Conservation (phyloP, 768 basidiomycete species). For the Mycena haematopus region DNA sequence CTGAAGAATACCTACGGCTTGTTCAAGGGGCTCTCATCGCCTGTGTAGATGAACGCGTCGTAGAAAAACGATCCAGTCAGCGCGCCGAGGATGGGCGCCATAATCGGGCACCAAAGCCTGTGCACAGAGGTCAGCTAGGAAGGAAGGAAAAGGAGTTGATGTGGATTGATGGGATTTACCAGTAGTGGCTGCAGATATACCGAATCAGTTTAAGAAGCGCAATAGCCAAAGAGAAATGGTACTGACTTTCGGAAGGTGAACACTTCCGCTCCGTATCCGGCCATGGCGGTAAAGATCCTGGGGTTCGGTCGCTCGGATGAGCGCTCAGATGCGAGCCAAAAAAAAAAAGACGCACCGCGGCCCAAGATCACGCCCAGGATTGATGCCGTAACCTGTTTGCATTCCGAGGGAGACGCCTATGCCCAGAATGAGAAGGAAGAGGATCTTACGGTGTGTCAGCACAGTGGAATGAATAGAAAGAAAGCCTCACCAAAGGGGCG, state of each 20-base stretch:
- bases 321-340: neutral
- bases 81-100: slow-evolving; percentile 66
- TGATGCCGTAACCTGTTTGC: slow-evolving; percentile 60
- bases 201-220: slow-evolving; percentile 14
- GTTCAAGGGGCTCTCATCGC: slow-evolving; percentile 60
- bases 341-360: slow-evolving; percentile 6
- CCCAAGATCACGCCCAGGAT: slow-evolving; percentile 46
- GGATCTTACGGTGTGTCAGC: neutral
- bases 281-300: slow-evolving; percentile 67
- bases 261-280: slow-evolving; percentile 67
- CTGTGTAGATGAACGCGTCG: slow-evolving; percentile 63
- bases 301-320: neutral
- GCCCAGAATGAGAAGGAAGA: slow-evolving; percentile 66
- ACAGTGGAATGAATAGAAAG: no score
- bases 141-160: no score
- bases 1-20: slow-evolving; percentile 48
- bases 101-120: slow-evolving; percentile 67
- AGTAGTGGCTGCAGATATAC: slow-evolving; percentile 60
- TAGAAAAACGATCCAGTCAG: slow-evolving; percentile 61
- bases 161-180: slow-evolving; percentile 32
- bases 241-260: slow-evolving; percentile 52
- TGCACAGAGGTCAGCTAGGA: neutral
- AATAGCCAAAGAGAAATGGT: neutral
- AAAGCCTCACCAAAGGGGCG: slow-evolving; percentile 48
- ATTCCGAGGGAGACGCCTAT: slow-evolving; percentile 66